Conservation (phyloP, 768 basidiomycete genomes). For the Boletus insuetus region DNA sequence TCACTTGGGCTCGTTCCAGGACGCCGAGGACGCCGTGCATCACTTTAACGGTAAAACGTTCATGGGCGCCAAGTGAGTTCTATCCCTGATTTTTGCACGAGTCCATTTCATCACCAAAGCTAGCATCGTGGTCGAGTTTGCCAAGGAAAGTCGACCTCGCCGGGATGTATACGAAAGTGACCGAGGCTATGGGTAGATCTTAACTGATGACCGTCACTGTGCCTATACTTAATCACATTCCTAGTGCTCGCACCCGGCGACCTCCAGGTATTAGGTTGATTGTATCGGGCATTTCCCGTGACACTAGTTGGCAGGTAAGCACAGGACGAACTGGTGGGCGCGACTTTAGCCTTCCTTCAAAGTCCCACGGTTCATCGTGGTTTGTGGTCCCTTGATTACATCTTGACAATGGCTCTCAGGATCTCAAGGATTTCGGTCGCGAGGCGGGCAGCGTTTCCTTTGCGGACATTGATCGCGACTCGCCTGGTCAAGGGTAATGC, state of each 20-base stretch:
- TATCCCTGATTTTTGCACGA: background rate
- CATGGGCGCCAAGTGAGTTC: conserved; percentile 69
- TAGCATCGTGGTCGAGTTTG: conserved; percentile 95
- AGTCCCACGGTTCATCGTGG: conserved; percentile 23
- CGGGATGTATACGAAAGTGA: conserved; percentile 69
- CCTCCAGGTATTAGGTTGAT: conserved; percentile 81
- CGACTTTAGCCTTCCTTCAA: conserved; percentile 2
- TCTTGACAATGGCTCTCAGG: conserved; percentile 53
- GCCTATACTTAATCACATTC: conserved; percentile 20
- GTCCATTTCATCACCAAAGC: background rate
- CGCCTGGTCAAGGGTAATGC: conserved; percentile 81
- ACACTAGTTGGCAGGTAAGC: conserved; percentile 99
- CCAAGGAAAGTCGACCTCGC: conserved; percentile 87
- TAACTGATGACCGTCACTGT: conserved; percentile 2
- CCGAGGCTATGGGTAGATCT: conserved; percentile 52
- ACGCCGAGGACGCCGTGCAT: conserved; percentile 90
- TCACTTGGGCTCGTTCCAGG: conserved; percentile 45
- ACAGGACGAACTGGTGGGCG: conserved; percentile 5
- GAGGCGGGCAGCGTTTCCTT: conserved; percentile 91
- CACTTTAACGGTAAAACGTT: conserved; percentile 87
- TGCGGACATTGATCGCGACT: conserved; percentile 90
- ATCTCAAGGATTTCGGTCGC: conserved; percentile 96
- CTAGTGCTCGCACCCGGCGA: conserved; percentile 64
- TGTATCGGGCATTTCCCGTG: conserved; percentile 86
- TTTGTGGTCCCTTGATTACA: conserved; percentile 4